These are phyloP conservation scores for Boletus huronensis DNA, from an alignment of 768 basidiomycete genomes.

Conservation along the genomic window DNA sequence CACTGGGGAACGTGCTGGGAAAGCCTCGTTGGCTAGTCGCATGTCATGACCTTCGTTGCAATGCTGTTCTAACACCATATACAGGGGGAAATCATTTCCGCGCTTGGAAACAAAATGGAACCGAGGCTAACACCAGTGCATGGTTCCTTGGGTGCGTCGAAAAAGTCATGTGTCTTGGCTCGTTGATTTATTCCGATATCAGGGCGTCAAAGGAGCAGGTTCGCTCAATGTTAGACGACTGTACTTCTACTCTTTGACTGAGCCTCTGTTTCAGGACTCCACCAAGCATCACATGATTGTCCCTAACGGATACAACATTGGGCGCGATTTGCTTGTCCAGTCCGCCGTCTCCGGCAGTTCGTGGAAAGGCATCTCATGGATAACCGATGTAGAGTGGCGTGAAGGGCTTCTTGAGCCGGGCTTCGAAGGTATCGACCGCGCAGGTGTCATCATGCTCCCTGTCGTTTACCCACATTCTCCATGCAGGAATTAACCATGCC, in stretches of 20 bases:
- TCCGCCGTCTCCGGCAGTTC: conserved; percentile 57
- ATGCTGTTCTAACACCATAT: conserved; percentile 1
- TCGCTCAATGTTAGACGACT: not conserved
- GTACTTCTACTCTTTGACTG: not conserved
- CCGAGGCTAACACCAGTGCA: conserved; percentile 63
- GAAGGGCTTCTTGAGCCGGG: conserved; percentile 68
- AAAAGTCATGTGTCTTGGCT: not conserved
- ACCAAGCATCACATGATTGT: conserved; percentile 68
- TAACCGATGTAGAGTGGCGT: conserved; percentile 73
- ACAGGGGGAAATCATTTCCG: conserved; percentile 85
- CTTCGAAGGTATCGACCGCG: conserved; percentile 48
- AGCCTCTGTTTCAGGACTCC: conserved; percentile 41
- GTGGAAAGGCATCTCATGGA: conserved; percentile 70
- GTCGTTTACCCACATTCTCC: not conserved
- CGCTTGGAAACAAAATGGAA: conserved; percentile 87
- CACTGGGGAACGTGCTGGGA: conserved; percentile 88
- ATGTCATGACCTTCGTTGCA: not conserved
- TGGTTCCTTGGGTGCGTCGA: conserved; percentile 78
- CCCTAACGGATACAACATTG: conserved; percentile 76
- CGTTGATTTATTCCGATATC: conserved; percentile 1
- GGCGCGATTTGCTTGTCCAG: conserved; percentile 74
- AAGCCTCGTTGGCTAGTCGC: conserved; percentile 55
- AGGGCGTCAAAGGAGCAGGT: conserved; percentile 76
- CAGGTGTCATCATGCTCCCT: not conserved
- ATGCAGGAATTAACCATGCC: conserved; percentile 71